Conservation (phyloP, 2,329 filamentous ascomycete genomes). For the Penicillium capsulatum region DNA sequence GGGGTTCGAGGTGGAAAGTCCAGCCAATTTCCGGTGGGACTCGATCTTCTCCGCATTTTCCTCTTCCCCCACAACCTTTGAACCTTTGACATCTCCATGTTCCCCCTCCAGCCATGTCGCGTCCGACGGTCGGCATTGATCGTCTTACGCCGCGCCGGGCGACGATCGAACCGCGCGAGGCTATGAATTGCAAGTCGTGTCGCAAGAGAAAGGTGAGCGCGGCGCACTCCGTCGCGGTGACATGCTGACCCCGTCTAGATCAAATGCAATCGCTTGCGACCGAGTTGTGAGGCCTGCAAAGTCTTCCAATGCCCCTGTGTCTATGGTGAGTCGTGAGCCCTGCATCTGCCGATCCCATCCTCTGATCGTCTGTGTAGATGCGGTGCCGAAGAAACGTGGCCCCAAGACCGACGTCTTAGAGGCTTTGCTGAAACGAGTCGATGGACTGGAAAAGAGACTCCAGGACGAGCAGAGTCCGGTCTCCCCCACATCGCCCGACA, state of each 20-base stretch:
- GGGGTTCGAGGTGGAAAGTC: too few species aligned
- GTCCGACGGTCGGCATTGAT: constrained; percentile 77
- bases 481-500: constrained; percentile 42
- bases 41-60: background rate
- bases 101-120: constrained; percentile 51
- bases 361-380: constrained; percentile 55
- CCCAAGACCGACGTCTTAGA: constrained; percentile 88
- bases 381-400: constrained; percentile 81
- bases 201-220: constrained; percentile 74
- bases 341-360: constrained; percentile 8
- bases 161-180: constrained; percentile 74
- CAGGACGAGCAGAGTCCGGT: constrained; percentile 59
- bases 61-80: background rate
- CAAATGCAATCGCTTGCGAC: constrained; percentile 82
- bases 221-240: background rate
- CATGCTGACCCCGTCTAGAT: constrained; percentile 54
- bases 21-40: too few species aligned
- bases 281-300: constrained; percentile 82
- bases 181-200: constrained; percentile 95
- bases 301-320: constrained; percentile 85
- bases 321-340: constrained; percentile 62
- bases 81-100: constrained; percentile 3
- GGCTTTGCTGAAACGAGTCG: constrained; percentile 76
- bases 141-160: constrained; percentile 66
- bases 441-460: constrained; percentile 75